Evolutionary conservation across 805 yeast genomes (phyloP).

Genomic region (Schwanniomyces polymorphus): DNA sequence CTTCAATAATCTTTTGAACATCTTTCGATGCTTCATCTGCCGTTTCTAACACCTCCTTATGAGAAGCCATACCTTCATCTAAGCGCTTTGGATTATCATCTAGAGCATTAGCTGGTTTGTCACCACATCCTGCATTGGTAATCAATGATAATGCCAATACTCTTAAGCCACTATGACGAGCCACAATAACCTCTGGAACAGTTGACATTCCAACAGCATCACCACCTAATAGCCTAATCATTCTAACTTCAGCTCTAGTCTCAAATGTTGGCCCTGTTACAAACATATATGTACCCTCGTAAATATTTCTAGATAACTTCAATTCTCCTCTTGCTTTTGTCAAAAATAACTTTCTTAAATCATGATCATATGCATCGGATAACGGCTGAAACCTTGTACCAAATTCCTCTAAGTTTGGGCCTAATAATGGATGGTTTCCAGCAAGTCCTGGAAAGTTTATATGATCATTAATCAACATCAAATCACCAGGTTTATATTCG

Average conservation of each 20-base stretch:
- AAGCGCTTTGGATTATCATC: conserved; percentile 53
- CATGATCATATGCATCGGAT: conserved; percentile 85
- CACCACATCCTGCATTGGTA: conserved; percentile 79
- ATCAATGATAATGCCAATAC: conserved; percentile 85
- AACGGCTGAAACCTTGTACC: conserved; percentile 90
- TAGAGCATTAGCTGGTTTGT: conserved; percentile 65
- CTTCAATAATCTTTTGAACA: conserved; percentile 68
- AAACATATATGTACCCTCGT: conserved; percentile 85
- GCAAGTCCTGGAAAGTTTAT: conserved; percentile 88
- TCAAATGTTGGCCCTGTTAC: conserved; percentile 96
- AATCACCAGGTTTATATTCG: conserved; percentile 73
- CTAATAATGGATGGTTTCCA: conserved; percentile 84
- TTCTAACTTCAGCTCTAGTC: conserved; percentile 85
- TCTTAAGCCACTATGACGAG: conserved; percentile 80
- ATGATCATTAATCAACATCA: conserved; percentile 90
- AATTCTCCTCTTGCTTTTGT: conserved; percentile 47
- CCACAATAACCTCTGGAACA: conserved; percentile 92
- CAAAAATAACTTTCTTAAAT: conserved; percentile 63
- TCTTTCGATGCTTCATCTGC: conserved; percentile 82
- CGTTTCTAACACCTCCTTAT: conserved; percentile 84
- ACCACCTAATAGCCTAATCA: conserved; percentile 71
- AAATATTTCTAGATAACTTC: conserved; percentile 57
- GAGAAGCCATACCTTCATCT: conserved; percentile 81
- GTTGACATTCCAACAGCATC: conserved; percentile 98
- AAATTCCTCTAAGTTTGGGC: conserved; percentile 73